Base-by-base conservation (phyloP, 1,139 yeast species). In the Yamadazyma pseudoaaseri region DNA sequence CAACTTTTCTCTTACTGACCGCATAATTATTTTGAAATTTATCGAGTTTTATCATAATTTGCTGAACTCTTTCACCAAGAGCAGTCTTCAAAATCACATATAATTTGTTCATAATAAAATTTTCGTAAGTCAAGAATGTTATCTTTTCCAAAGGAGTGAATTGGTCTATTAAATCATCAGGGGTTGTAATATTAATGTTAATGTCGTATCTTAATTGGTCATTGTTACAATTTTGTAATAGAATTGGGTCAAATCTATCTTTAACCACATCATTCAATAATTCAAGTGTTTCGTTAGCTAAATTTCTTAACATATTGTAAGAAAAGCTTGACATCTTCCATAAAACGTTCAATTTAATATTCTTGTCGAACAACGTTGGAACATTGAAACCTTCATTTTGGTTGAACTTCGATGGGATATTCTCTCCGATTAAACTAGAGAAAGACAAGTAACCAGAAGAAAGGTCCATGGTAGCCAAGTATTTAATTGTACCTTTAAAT, bases 231-330 rank as follows among this genome's bases (percentile, higher is more conserved):
- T 79, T 80, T 35, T 74, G 78, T 44, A 92, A 65, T 49, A 92
- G 86, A n/a, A 90, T 75, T n/a, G 80, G 72, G 41, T 82, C 86
- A 55, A 92, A 92, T 51, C 95, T 76, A 58, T 92, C 97, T 38
- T 73, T 77, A 4, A 86, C 85, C 18, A 81, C 82, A 52, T 92
- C 96, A 47, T 81, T 79, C 38, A 92, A 70, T 47, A 86, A 65
- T 3, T 59, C 66, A 42, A 85, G 65, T 0, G 97, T 81, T 45
- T 82, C 79, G 23, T 56, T 60, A 0, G 97, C 95, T 46, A 80
- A 79, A 39, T 71, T 70, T 41, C 74, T 78, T 39, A 92, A 65
- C 26, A 73, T 52, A 29, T 67, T 64, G 51, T 86, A 86, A 1
- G 94, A 79, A 46, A 81, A 72, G 28, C 70, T 65, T 0, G 90